These are phyloP conservation scores for Austropuccinia psidii DNA, from an alignment of 1,284 basidiomycete species.

Conservation along the genomic window DNA sequence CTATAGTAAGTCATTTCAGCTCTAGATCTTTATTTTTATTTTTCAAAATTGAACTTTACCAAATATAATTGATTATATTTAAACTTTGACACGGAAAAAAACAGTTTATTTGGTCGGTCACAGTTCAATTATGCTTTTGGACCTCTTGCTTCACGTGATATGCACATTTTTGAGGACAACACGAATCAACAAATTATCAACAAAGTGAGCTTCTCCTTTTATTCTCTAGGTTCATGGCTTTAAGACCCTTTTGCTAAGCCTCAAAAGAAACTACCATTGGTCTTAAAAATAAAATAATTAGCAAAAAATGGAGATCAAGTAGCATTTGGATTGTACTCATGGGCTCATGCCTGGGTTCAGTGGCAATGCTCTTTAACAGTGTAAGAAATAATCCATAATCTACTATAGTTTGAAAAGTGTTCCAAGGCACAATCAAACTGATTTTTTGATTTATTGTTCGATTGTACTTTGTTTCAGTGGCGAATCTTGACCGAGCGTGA, in stretches of 20 bases:
- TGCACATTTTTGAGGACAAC: not conserved
- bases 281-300: not conserved
- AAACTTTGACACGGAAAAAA: too few relatives aligned
- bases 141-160: conserved; percentile 14
- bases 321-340: conserved; percentile 20
- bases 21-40: not conserved
- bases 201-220: conserved; percentile 1
- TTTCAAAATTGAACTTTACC: not conserved
- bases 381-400: not conserved
- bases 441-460: not conserved
- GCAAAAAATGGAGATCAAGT: conserved; percentile 23
- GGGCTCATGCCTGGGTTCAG: conserved; percentile 26
- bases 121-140: conserved; percentile 28
- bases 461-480: not conserved
- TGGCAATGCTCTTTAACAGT: conserved; percentile 33
- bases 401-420: not conserved
- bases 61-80: not conserved
- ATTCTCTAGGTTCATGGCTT: not conserved
- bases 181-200: not conserved
- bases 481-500: conserved; percentile 30
- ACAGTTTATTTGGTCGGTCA: conserved; percentile 32
- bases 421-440: not conserved
- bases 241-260: too few relatives aligned
- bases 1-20: not conserved
- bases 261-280: not conserved